Conservation (phyloP, 352 stramenopile genomes). For the Phytophthora fragariaefolia region DNA sequence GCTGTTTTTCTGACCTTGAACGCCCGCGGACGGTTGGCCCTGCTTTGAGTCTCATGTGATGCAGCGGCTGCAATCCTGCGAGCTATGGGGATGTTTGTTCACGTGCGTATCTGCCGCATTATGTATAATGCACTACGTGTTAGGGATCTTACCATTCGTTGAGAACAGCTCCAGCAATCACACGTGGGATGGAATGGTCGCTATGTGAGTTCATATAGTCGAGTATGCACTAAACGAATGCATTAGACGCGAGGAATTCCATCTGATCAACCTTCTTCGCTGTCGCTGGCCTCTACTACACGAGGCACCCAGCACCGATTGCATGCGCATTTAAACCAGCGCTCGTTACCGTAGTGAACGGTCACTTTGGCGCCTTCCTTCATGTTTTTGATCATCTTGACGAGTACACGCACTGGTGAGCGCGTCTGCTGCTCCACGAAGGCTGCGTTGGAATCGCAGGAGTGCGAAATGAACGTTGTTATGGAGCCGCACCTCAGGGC, state of each 20-base stretch:
- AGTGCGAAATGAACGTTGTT: conserved; percentile 4
- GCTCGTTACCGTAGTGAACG: conserved; percentile 4
- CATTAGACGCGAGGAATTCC: too few relatives aligned
- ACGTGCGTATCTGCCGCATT: too few relatives aligned
- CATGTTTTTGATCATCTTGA: conserved; percentile 1
- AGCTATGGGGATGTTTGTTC: too few relatives aligned
- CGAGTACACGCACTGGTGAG: background rate
- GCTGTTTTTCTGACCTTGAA: background rate
- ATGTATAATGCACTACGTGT: too few relatives aligned
- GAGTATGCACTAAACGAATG: too few relatives aligned
- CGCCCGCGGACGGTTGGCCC: background rate
- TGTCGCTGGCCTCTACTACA: too few relatives aligned
- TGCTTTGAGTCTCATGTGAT: background rate
- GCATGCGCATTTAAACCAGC: conserved; percentile 7
- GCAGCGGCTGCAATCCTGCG: too few relatives aligned
- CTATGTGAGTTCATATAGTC: too few relatives aligned
- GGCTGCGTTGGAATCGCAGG: background rate
- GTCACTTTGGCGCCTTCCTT: background rate
- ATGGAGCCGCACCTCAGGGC: background rate
- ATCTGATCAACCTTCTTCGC: too few relatives aligned
- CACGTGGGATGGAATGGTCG: too few relatives aligned
- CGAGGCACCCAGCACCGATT: conserved; percentile 8
- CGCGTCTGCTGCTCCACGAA: conserved; percentile 12
- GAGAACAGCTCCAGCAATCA: too few relatives aligned
- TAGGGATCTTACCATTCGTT: too few relatives aligned